A percentile compares a stretch with the other conserved stretches of the same genome.
phyloP scores from a whole-genome alignment of 139 green algal species.

The Axilococcus clingmanii region DNA sequence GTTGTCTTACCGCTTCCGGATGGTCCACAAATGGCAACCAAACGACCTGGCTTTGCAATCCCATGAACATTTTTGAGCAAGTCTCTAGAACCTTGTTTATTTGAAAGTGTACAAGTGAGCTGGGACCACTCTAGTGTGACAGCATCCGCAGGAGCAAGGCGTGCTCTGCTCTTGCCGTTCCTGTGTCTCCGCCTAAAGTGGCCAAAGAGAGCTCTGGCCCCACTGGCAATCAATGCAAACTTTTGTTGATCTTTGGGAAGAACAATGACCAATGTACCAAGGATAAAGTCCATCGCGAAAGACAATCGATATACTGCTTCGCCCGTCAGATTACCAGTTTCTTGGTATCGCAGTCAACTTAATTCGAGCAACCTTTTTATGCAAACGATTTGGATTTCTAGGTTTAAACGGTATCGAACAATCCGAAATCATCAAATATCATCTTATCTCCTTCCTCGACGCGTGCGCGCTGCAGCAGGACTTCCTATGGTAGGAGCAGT shows the following conservation, averaged over 20 bases:
- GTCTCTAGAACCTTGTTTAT: conserved; percentile 12
- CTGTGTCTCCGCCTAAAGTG: background rate
- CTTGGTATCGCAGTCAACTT: too few species aligned
- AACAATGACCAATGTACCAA: conserved; percentile 23
- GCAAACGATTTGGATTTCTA: too few species aligned
- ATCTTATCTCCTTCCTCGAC: too few species aligned
- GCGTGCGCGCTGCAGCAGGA: too few species aligned
- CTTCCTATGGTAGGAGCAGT: too few species aligned
- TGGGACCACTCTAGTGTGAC: conserved; percentile 20
- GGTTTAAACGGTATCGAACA: too few species aligned
- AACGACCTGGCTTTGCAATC: conserved; percentile 11
- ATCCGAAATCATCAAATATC: too few species aligned
- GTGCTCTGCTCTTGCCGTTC: background rate
- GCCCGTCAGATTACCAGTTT: too few species aligned
- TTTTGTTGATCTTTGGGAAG: conserved; percentile 11
- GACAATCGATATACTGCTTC: too few species aligned
- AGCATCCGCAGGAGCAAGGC: background rate
- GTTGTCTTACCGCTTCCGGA: conserved; percentile 61
- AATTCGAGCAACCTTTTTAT: too few species aligned
- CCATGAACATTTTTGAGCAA: conserved; percentile 16
- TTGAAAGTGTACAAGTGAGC: conserved; percentile 19
- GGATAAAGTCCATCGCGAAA: conserved; percentile 19
- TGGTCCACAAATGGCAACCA: conserved; percentile 45
- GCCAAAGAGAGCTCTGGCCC: background rate
- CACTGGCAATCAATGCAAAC: background rate